Conservation (phyloP, 2,329 filamentous ascomycete species). For the Cercospora nicotianae region DNA sequence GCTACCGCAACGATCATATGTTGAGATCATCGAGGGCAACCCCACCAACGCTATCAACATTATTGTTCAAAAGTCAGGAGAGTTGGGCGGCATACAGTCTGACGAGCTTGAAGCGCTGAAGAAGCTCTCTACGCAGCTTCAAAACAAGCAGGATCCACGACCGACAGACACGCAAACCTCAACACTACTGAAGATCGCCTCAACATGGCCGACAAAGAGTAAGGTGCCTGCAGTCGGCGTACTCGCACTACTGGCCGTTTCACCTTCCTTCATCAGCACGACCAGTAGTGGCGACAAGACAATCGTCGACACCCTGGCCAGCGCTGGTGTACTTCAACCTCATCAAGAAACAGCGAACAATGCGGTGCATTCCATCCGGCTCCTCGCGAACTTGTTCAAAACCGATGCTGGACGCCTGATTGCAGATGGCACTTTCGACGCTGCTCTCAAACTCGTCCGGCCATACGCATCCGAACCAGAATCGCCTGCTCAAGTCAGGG, state of each 20-base stretch:
- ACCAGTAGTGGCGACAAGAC: conserved; percentile 54
- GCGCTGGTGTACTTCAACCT: conserved; percentile 58
- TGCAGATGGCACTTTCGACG: conserved; percentile 59
- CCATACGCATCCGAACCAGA: conserved; percentile 58
- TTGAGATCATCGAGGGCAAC: conserved; percentile 38
- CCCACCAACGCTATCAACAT: conserved; percentile 55
- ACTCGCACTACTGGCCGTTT: conserved; percentile 75
- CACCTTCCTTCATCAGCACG: conserved; percentile 64
- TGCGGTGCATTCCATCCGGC: conserved; percentile 80
- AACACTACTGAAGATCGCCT: conserved; percentile 63
- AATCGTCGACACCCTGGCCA: conserved; percentile 61
- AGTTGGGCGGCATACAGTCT: conserved; percentile 71
- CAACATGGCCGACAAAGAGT: conserved; percentile 75
- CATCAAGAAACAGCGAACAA: conserved; percentile 68
- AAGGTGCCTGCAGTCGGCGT: conserved; percentile 84
- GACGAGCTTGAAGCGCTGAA: conserved; percentile 65
- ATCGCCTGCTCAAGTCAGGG: conserved; percentile 70
- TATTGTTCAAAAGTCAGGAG: conserved; percentile 65
- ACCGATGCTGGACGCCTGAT: conserved; percentile 66
- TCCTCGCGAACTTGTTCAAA: conserved; percentile 80
- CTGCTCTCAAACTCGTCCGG: conserved; percentile 63
- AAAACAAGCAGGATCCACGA: conserved; percentile 49
- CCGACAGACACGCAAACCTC: conserved; percentile 52
- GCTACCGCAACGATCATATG: conserved; percentile 34
- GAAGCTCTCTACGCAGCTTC: conserved; percentile 63